phyloP scores from a whole-genome alignment of 139 green algal species.

The Zygnema cylindricum region DNA sequence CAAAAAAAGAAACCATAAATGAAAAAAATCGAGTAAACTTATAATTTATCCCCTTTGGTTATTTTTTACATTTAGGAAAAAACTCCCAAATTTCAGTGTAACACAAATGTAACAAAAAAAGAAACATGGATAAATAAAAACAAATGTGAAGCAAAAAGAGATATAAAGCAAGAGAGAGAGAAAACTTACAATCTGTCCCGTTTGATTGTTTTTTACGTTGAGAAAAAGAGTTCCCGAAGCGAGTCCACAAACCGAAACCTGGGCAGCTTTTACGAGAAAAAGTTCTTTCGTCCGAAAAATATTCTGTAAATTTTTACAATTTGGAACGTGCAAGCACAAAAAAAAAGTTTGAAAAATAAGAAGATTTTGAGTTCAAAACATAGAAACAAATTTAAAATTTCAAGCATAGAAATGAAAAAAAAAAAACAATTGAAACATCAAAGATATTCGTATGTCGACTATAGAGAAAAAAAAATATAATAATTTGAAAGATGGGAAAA shows the following conservation, averaged over 20 bases:
- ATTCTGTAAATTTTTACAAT: slow-evolving; percentile 26
- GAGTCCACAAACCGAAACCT: slow-evolving; percentile 36
- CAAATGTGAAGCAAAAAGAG: too few species aligned
- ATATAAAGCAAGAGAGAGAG: too few species aligned
- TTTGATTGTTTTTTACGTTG: slow-evolving; percentile 5
- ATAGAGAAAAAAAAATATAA: neutral
- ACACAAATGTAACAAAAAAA: too few species aligned
- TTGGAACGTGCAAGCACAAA: neutral
- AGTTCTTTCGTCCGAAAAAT: slow-evolving; percentile 64
- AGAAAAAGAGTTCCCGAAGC: slow-evolving; percentile 55
- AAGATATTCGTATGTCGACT: neutral
- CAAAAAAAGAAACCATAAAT: neutral
- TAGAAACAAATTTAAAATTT: neutral
- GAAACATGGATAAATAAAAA: too few species aligned
- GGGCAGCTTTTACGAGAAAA: slow-evolving; percentile 52
- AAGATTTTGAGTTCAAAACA: neutral
- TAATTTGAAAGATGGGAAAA: too few species aligned
- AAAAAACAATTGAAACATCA: slow-evolving; percentile 4
- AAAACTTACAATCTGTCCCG: slow-evolving; percentile 28
- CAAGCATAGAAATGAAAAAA: neutral
- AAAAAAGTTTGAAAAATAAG: neutral
- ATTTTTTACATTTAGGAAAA: too few species aligned
- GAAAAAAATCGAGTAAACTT: neutral
- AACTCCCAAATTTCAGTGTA: too few species aligned
- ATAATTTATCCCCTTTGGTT: slow-evolving; percentile 20